These are phyloP conservation scores for Irineochytrium annulatum DNA, from an alignment of 192 early-diverging fungal genomes.

Conservation along the genomic window DNA sequence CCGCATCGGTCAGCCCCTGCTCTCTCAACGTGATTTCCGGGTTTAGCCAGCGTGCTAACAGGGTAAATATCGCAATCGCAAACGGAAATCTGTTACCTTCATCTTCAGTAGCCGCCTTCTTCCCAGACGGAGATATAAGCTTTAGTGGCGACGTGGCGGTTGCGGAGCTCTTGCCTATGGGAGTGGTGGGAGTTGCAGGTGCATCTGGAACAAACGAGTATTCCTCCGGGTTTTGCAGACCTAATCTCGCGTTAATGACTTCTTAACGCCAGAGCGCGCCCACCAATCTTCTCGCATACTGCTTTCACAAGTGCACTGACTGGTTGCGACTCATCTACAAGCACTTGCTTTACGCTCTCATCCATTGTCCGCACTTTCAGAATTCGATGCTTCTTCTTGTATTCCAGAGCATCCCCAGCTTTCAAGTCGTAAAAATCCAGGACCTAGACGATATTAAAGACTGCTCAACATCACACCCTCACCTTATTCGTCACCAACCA, in stretches of 20 bases:
- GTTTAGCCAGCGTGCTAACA: slow-evolving; percentile 43
- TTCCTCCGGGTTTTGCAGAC: slow-evolving; percentile 52
- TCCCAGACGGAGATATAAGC: background rate
- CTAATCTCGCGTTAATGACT: slow-evolving; percentile 22
- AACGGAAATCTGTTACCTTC: slow-evolving; percentile 12
- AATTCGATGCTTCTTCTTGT: slow-evolving; percentile 54
- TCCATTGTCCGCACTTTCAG: slow-evolving; percentile 53
- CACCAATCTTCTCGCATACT: slow-evolving; percentile 55
- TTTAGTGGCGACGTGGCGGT: background rate
- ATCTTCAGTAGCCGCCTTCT: slow-evolving; percentile 22
- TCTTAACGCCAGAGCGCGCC: background rate
- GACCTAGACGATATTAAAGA: too few relatives aligned
- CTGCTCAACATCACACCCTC: too few relatives aligned
- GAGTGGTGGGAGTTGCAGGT: background rate
- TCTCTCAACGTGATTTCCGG: slow-evolving; percentile 50
- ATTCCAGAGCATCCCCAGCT: slow-evolving; percentile 51
- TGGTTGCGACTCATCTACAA: slow-evolving; percentile 48
- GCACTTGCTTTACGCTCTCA: slow-evolving; percentile 46
- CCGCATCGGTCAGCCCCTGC: slow-evolving; percentile 45
- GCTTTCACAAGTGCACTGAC: slow-evolving; percentile 40
- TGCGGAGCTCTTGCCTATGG: background rate
- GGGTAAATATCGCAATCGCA: background rate
- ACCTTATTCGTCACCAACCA: slow-evolving; percentile 50
- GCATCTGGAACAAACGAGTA: slow-evolving; percentile 47
- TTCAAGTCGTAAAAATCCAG: slow-evolving; percentile 58